These are phyloP conservation scores for Naganishia vaughanmartiniae DNA, from an alignment of 768 basidiomycete genomes.

Conservation along the genomic window DNA sequence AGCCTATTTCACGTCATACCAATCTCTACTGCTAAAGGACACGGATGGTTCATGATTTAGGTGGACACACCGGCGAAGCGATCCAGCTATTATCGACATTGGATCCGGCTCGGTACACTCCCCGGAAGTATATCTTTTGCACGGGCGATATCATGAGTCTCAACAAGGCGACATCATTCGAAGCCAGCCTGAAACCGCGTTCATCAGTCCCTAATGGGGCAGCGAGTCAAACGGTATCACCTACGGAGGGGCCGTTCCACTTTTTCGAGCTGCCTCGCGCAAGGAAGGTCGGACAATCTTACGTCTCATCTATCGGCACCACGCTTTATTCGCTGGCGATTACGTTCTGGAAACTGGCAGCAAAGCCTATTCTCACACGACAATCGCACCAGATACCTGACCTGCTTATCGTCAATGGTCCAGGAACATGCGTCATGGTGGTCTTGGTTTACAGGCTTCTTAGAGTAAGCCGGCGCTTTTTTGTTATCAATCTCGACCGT, in stretches of 20 bases:
- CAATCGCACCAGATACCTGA: constrained; percentile 57
- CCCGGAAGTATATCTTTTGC: constrained; percentile 75
- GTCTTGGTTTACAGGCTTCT: constrained; percentile 69
- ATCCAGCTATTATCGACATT: constrained; percentile 69
- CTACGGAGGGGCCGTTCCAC: constrained; percentile 50
- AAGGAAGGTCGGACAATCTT: constrained; percentile 75
- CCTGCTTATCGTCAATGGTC: constrained; percentile 83
- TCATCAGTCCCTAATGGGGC: constrained; percentile 23
- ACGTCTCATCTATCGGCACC: constrained; percentile 68
- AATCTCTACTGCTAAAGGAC: constrained; percentile 17
- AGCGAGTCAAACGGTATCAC: not conserved
- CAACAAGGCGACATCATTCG: constrained; percentile 67
- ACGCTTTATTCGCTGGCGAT: constrained; percentile 62
- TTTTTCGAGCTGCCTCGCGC: constrained; percentile 79
- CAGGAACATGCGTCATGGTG: constrained; percentile 84
- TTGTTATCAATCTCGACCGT: not conserved
- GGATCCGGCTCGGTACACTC: constrained; percentile 70
- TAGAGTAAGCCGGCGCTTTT: constrained; percentile 58
- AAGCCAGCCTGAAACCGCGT: constrained; percentile 53
- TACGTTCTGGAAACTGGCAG: constrained; percentile 55
- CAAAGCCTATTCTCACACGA: constrained; percentile 30
- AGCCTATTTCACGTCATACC: constrained; percentile 36
- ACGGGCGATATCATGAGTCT: constrained; percentile 77
- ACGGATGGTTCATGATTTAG: constrained; percentile 54
- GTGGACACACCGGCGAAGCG: constrained; percentile 91